These are phyloP conservation scores for Thermomyces lanuginosus DNA, from an alignment of 2,329 filamentous ascomycete genomes.

Conservation along the genomic window DNA sequence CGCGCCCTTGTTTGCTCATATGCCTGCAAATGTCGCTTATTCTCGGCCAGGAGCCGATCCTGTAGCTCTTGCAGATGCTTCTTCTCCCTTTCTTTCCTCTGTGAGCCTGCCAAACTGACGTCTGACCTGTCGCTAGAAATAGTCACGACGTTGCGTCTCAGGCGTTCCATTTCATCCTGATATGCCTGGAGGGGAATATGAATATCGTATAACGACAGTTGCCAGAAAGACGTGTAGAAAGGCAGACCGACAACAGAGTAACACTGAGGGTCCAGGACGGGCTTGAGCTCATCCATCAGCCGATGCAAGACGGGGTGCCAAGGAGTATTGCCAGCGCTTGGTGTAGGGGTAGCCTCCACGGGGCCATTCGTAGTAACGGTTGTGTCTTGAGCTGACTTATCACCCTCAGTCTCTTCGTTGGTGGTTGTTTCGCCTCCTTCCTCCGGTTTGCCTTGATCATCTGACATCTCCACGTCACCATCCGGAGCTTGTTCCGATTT, in stretches of 20 bases:
- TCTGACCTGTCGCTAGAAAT: constrained; percentile 58
- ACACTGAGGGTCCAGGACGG: constrained; percentile 43
- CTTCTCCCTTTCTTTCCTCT: constrained; percentile 53
- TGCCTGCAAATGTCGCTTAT: constrained; percentile 50
- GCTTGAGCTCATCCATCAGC: constrained; percentile 52
- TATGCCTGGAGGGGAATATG: constrained; percentile 64
- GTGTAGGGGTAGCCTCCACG: too few species aligned
- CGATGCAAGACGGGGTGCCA: constrained; percentile 58
- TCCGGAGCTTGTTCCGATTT: constrained; percentile 13
- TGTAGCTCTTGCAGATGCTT: constrained; percentile 52
- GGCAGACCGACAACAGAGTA: constrained; percentile 58
- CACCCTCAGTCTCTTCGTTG: constrained; percentile 19
- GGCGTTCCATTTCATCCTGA: constrained; percentile 52
- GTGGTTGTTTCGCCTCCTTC: constrained; percentile 9
- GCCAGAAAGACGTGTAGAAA: constrained; percentile 88
- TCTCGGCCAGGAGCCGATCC: constrained; percentile 55
- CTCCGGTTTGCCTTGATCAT: constrained; percentile 11
- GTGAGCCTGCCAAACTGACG: constrained; percentile 47
- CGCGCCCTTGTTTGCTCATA: constrained; percentile 52
- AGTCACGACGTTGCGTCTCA: constrained; percentile 50
- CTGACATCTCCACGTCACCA: constrained; percentile 20
- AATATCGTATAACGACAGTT: constrained; percentile 67
- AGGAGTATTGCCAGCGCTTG: constrained; percentile 28
- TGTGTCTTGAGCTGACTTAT: constrained; percentile 13
- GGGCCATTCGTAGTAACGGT: constrained; percentile 8